Evolutionary conservation across 306 rosid genomes (phyloP), one percentile per base, ranked within the genome.

Genomic region (Castanea mollissima): DNA sequence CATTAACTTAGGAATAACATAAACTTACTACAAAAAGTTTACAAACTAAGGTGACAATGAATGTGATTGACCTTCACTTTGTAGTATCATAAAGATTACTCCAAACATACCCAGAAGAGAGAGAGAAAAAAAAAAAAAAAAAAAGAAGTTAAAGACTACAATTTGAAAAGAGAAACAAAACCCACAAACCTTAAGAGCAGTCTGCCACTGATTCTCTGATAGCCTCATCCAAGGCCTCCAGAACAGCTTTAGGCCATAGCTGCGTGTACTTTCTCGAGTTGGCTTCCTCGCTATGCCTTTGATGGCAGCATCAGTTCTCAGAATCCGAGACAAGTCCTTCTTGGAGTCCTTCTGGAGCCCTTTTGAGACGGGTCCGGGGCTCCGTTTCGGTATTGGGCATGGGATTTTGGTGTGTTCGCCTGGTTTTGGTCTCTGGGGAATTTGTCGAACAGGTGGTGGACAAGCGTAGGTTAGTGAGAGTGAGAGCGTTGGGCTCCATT

Each of bases 241-340:
- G 84, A 79, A 94, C 90, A 52, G 97, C 84, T 74, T 90, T 92
- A 7, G 99, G 99, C 93, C 92, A 92, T 1, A 94, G 83, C 49
- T 85, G 92, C 8, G 73, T 87, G 79, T 91, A 82, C 86, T 88
- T 89, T 78, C 78, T 86, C 1, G 98, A 91, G 56, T 86, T 88
- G 5, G 84, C 90, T 80, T 94, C 65, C 83, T 87, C 80, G 81
- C 87, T 2, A 94, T 82, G 34, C 91, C 91, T 70, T 27, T 80
- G n/a, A 94, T 86, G 2, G 98, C 97, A 8, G 97, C 91, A 74
- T 94, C 98, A 1, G 91, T 94, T 77, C 97, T 80, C 60, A 94
- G 91, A 83, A 94, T 88, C 76, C 91, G 90, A 18, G 97, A 94
- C 11, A 94, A 78, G 12, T 89, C 92, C 85, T 94, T 93, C 52